Percentiles rank a stretch among this genome's conserved stretches.
phyloP scores from a whole-genome alignment of 2,329 filamentous ascomycete genomes.

The Penicillium sp. region DNA sequence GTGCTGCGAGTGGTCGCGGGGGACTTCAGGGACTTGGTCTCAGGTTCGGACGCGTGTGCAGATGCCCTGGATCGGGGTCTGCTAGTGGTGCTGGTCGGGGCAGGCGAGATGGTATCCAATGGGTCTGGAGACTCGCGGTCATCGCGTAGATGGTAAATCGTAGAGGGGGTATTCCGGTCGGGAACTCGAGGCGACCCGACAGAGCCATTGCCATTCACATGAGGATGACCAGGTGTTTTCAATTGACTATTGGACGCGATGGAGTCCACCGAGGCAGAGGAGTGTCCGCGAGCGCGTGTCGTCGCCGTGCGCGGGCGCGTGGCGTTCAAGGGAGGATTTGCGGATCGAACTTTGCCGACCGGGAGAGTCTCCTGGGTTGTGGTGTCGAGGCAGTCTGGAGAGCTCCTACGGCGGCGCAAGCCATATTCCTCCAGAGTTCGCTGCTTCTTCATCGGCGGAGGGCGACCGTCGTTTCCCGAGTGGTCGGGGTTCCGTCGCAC shows the following conservation, averaged over 20 bases:
- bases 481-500: slow-evolving; percentile 31
- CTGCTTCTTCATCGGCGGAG: slow-evolving; percentile 29
- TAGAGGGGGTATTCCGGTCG: slow-evolving; percentile 13
- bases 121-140: slow-evolving; percentile 25
- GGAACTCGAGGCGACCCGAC: slow-evolving; percentile 9
- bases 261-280: slow-evolving; percentile 16
- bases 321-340: slow-evolving; percentile 13
- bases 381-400: slow-evolving; percentile 34
- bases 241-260: slow-evolving; percentile 16
- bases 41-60: slow-evolving; percentile 1
- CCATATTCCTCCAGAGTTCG: slow-evolving; percentile 22
- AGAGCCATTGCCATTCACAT: slow-evolving; percentile 14
- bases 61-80: slow-evolving; percentile 8
- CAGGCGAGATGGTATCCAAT: slow-evolving; percentile 26
- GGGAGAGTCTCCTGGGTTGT: slow-evolving; percentile 19
- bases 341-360: slow-evolving; percentile 8
- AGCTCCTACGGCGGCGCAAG: slow-evolving; percentile 30
- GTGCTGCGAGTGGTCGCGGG: slow-evolving; percentile 18
- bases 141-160: slow-evolving; percentile 7
- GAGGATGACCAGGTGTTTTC: slow-evolving; percentile 5
- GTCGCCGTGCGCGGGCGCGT: slow-evolving; percentile 17
- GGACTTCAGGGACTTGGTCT: slow-evolving; percentile 11
- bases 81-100: slow-evolving; percentile 1
- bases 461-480: slow-evolving; percentile 17
- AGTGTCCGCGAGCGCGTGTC: slow-evolving; percentile 15